Evolutionary conservation across 139 green algal species (phyloP).

Genomic region (Chlamydomonas incerta): DNA sequence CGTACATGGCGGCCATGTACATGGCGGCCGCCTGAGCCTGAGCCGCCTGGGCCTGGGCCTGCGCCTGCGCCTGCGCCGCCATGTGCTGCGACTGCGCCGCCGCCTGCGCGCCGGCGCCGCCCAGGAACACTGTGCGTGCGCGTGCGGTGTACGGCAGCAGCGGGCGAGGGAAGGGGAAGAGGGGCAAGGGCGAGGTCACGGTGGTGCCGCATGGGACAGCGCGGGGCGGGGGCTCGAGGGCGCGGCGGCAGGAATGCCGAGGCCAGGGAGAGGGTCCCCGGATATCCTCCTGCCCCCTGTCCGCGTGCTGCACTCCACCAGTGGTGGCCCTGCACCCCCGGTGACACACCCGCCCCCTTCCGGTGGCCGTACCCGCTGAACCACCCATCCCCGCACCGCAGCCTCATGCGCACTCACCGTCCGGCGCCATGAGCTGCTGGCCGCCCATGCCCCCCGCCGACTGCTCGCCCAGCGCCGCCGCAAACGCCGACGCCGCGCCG

Average conservation of each 20-base stretch:
- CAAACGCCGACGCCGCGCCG: conserved; percentile 8
- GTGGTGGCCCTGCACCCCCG: too few species aligned
- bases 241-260: too few species aligned
- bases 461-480: conserved; percentile 27
- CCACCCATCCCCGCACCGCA: background rate
- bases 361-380: too few species aligned
- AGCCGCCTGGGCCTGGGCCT: background rate
- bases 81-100: conserved; percentile 27
- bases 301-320: too few species aligned
- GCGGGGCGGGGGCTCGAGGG: too few species aligned
- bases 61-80: background rate
- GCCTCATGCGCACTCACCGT: background rate
- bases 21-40: conserved; percentile 22
- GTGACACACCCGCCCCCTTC: too few species aligned
- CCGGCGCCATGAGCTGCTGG: conserved; percentile 5
- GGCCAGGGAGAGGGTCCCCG: too few species aligned
- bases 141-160: too few species aligned
- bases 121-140: conserved; percentile 4
- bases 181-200: too few species aligned
- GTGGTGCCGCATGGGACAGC: too few species aligned
- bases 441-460: background rate
- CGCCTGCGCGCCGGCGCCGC: background rate
- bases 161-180: too few species aligned
- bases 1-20: conserved; percentile 48
- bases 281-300: too few species aligned